Conservation (phyloP, 176 grass and related monocot species). For the maize (Zea mays) region Zm-B73-REFERENCE-NAM-5.0 NC_050105.1:4093001-4093500, state of each 20-base stretch:
- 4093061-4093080: no score
- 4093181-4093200: background rate
- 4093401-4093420: background rate
- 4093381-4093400: background rate
- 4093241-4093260: background rate
- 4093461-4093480: background rate
- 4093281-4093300: background rate
- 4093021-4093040: no score
- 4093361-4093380: background rate
- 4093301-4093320: background rate
- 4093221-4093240: background rate
- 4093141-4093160: background rate
- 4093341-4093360: conserved; percentile 25
- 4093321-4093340: background rate
- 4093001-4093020: conserved; percentile 4
- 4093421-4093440: background rate
- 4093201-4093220: background rate
- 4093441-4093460: background rate
- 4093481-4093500: background rate
- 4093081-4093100: no score
- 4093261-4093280: background rate
- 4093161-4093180: background rate
- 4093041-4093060: no score
- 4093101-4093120: no score
- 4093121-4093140: background rate